Percentiles rank a stretch among this genome's conserved stretches.
These are phyloP conservation scores for Geotrichum restrictum DNA, from an alignment of 1,139 yeast species.

Conservation along the genomic window DNA sequence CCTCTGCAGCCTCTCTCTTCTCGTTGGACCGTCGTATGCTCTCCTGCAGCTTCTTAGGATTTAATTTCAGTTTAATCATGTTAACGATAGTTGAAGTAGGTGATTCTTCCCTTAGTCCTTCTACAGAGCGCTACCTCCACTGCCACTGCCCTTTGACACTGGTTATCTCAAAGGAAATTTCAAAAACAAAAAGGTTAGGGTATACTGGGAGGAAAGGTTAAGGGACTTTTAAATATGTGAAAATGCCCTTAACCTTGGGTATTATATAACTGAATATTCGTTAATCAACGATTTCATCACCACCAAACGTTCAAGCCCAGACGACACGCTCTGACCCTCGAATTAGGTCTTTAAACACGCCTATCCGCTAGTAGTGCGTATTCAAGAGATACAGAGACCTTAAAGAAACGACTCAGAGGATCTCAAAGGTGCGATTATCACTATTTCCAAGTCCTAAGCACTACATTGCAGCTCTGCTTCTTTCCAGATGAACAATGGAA, in stretches of 20 bases:
- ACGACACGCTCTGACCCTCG: neutral
- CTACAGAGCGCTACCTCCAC: too few relatives aligned
- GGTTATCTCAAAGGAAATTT: too few relatives aligned
- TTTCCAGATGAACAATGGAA: constrained; percentile 3
- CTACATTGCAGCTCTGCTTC: neutral
- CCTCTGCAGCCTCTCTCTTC: neutral
- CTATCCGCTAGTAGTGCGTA: neutral
- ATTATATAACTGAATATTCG: neutral
- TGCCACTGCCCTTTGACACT: too few relatives aligned
- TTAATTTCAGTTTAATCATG: constrained; percentile 37
- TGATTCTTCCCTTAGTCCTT: neutral
- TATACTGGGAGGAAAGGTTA: neutral
- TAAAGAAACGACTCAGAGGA: too few relatives aligned
- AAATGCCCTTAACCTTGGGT: too few relatives aligned
- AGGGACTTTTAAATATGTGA: too few relatives aligned
- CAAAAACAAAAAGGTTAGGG: too few relatives aligned
- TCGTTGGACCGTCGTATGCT: constrained; percentile 2
- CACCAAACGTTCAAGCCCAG: neutral
- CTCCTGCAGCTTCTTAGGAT: constrained; percentile 25
- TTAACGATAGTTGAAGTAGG: neutral
- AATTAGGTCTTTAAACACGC: neutral
- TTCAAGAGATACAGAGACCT: too few relatives aligned
- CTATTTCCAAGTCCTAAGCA: too few relatives aligned
- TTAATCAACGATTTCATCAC: neutral
- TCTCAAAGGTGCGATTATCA: too few relatives aligned